A percentile compares a stretch with the other conserved stretches of the same genome.
These are phyloP conservation scores for Trichophyton simii DNA, from an alignment of 2,329 filamentous ascomycete genomes.

Conservation along the genomic window DNA sequence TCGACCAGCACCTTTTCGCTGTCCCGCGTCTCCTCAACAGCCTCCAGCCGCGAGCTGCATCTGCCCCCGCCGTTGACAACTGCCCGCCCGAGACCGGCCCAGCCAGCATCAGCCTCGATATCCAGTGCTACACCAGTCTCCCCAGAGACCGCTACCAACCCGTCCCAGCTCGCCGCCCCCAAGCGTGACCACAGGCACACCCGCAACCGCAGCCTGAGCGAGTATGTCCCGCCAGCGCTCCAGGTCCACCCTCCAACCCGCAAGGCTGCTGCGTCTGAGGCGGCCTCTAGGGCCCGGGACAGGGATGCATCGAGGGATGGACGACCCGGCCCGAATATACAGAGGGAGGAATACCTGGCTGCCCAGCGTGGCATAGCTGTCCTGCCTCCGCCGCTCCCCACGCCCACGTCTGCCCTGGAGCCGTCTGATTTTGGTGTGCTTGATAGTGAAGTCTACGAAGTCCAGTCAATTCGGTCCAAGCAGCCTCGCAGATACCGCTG, in stretches of 20 bases:
- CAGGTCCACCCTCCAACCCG: constrained; percentile 50
- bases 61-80: not conserved
- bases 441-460: constrained; percentile 47
- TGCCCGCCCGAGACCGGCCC: constrained; percentile 21
- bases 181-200: constrained; percentile 36
- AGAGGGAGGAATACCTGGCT: constrained; percentile 72
- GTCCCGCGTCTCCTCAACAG: constrained; percentile 31
- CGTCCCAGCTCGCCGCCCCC: not conserved
- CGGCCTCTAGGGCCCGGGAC: constrained; percentile 26
- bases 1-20: constrained; percentile 45
- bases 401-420: constrained; percentile 65
- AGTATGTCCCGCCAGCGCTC: constrained; percentile 65
- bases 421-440: constrained; percentile 23
- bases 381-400: constrained; percentile 52
- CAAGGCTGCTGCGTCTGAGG: constrained; percentile 59
- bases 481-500: constrained; percentile 69
- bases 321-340: constrained; percentile 34
- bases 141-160: not conserved
- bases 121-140: not conserved
- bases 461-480: constrained; percentile 51
- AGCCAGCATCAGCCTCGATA: constrained; percentile 15
- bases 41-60: constrained; percentile 24
- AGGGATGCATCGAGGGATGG: constrained; percentile 25
- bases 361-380: constrained; percentile 60
- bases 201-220: constrained; percentile 74